A percentile compares a stretch with the other conserved stretches of the same genome.
Conservation (phyloP, 2,329 filamentous ascomycete genomes). For the Diplodia mutila region DNA sequence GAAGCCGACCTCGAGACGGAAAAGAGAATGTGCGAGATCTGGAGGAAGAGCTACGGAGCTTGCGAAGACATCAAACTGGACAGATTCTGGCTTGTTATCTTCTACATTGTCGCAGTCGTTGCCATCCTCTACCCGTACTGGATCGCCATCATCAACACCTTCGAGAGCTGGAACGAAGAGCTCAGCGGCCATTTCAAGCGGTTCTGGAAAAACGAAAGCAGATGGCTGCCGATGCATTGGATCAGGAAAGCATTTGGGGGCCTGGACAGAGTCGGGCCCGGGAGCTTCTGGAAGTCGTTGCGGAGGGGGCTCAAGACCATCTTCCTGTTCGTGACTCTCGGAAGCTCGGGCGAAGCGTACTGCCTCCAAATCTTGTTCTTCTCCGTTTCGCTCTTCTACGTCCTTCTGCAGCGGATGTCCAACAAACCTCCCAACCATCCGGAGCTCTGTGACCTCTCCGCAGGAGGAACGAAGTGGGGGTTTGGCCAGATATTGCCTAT, state of each 20-base stretch:
- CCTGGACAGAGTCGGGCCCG: not conserved
- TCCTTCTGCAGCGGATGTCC: not conserved
- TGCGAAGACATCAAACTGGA: not conserved
- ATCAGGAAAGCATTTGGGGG: not conserved
- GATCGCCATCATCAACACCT: conserved; percentile 14
- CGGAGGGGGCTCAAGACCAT: not conserved
- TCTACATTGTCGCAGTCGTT: not conserved
- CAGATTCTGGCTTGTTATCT: not conserved
- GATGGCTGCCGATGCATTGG: conserved; percentile 6
- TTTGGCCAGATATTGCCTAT: conserved; percentile 16
- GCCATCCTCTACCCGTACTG: conserved; percentile 11
- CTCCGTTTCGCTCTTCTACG: conserved; percentile 1
- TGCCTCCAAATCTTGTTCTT: conserved; percentile 11
- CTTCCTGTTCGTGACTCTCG: not conserved
- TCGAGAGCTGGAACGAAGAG: not conserved
- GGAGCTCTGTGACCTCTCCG: not conserved
- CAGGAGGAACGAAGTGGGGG: conserved; percentile 4
- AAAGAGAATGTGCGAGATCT: not conserved
- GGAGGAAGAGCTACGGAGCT: not conserved
- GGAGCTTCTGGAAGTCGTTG: not conserved
- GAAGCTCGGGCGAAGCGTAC: not conserved
- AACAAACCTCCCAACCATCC: not conserved
- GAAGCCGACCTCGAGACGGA: not conserved
- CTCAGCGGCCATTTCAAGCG: not conserved
- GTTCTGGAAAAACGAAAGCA: not conserved